Percentiles rank a stretch among this genome's conserved stretches.
These are phyloP conservation scores for Marvania coccoides DNA, from an alignment of 139 green algal species.

Conservation along the genomic window DNA sequence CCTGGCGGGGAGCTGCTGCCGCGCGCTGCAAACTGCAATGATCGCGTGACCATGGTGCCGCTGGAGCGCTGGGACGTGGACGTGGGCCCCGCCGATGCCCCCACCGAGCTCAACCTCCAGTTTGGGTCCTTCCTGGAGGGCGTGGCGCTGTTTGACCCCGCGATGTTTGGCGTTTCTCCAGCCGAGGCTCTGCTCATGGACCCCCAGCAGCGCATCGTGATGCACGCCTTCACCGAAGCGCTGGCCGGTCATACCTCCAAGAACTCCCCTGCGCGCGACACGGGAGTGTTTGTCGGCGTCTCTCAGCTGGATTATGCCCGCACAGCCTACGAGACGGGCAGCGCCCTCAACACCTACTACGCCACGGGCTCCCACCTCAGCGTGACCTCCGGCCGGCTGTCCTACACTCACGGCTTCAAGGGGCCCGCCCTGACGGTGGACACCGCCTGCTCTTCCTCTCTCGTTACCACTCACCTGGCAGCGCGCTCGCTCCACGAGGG, in stretches of 20 bases:
- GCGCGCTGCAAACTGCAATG: not conserved
- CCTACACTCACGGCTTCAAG: constrained; percentile 61
- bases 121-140: constrained; percentile 50
- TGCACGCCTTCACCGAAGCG: constrained; percentile 31
- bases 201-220: constrained; percentile 68
- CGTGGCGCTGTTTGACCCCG: constrained; percentile 49
- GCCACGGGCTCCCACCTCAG: constrained; percentile 29
- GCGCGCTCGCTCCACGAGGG: constrained; percentile 11
- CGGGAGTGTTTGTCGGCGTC: constrained; percentile 68
- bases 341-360: constrained; percentile 12
- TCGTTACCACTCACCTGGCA: constrained; percentile 66
- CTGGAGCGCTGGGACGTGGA: constrained; percentile 47
- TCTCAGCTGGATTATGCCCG: constrained; percentile 72
- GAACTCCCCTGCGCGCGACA: not conserved
- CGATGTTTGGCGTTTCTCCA: constrained; percentile 18
- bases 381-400: constrained; percentile 50
- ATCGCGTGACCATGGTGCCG: constrained; percentile 32
- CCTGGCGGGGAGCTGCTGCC: constrained; percentile 19
- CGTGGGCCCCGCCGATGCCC: not conserved
- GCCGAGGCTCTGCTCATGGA: constrained; percentile 68
- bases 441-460: constrained; percentile 72
- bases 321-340: constrained; percentile 20
- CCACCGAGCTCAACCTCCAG: constrained; percentile 26
- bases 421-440: constrained; percentile 65
- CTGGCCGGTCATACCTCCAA: not conserved